phyloP scores from a whole-genome alignment of 768 basidiomycete species.

The Podaxis carcinomalis region DNA sequence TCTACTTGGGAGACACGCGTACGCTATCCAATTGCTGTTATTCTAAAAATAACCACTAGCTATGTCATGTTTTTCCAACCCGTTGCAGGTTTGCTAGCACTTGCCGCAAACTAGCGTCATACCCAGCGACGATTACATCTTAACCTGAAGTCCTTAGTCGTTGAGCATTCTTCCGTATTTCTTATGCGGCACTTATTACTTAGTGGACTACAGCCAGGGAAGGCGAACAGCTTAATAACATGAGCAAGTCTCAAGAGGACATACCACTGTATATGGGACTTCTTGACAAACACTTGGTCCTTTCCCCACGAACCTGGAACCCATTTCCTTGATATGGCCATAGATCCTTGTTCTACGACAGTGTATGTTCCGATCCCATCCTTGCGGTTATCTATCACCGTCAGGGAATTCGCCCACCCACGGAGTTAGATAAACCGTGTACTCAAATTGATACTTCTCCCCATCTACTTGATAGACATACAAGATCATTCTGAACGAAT shows the following conservation, averaged over 20 bases:
- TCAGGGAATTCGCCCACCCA: neutral
- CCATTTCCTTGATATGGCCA: neutral
- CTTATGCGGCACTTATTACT: neutral
- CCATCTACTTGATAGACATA: neutral
- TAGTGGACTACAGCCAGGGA: neutral
- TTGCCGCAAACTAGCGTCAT: constrained; percentile 32
- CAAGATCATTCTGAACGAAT: neutral
- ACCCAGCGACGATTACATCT: neutral
- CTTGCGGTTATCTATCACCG: neutral
- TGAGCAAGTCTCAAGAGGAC: neutral
- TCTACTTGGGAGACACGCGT: neutral
- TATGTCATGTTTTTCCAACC: neutral
- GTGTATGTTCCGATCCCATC: neutral
- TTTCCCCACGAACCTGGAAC: neutral
- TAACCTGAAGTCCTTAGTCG: neutral
- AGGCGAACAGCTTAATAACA: neutral
- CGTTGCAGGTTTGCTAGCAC: constrained; percentile 45
- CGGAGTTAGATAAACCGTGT: neutral
- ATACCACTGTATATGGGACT: neutral
- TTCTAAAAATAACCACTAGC: neutral
- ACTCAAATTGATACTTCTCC: neutral
- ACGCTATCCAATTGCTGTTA: neutral
- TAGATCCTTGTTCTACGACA: neutral
- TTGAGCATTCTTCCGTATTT: neutral
- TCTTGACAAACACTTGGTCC: neutral